Evolutionary conservation across 106 monocot genomes (phyloP), one percentile per base, ranked within the genome.

Genomic region (Amphibolis antarctica): DNA sequence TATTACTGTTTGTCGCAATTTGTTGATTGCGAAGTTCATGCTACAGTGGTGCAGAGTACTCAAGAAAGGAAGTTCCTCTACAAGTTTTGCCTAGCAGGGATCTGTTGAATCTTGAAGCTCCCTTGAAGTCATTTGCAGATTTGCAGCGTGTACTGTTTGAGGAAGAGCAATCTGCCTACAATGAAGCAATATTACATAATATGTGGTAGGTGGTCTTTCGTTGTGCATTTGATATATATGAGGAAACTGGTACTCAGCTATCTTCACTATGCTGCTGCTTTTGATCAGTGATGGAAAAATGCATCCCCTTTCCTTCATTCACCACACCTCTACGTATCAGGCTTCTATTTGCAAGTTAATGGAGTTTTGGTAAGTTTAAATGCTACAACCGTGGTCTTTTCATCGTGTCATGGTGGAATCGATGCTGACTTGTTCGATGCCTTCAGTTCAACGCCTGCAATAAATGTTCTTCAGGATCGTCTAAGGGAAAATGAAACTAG

Each of bases 301-400:
- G 23, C 94, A 94, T 71, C 94, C 94, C 12, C 94, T 89, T 44
- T 79, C 83, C 29, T 94, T 69, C 66, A 73, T 94, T 64, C 94
- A 94, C 76, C 94, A 94, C 55, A 81, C 83, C 23, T 89, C 94
- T 20, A 86, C 89, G 7, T 94, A 94, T 42, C 89, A 94, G 52
- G 89, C 94, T 52, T 86, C 94, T 66, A 68, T 94, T 19, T 94
- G 94, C 89, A 94, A 94, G 75, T 74, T 94, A 76, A 82, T 94
- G 78, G 94, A 89, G 53, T 79, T 83, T 30, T 94, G 94, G 94
- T 94, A 28, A 73, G 79, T 15, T 45, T 23, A 10, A 50, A 76
- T 68, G 12, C 45, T 12, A 9, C 55, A 45, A n/a, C 6, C 19
- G 12, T 36, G 18, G 0, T 28, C 45, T 44, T 63, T 21, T 3